Evolutionary conservation across 148 eudicot species (phyloP).

Genomic region (Chenopodium album): DNA sequence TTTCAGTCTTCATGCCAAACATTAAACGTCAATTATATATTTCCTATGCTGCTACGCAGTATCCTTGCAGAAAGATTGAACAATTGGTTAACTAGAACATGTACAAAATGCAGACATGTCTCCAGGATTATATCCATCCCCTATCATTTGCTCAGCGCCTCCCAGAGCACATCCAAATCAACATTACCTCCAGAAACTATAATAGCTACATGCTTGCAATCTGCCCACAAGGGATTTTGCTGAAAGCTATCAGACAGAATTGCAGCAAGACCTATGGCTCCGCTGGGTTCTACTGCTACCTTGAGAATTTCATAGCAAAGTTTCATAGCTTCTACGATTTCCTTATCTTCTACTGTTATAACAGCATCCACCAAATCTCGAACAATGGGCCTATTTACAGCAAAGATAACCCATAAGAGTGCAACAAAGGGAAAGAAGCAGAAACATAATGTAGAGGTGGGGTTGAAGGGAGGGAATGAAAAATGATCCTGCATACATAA

Average conservation of each 20-base stretch:
- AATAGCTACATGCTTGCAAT: constrained; percentile 65
- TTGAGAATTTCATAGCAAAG: constrained; percentile 86
- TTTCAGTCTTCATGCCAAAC: too few species aligned
- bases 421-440: background rate
- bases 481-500: background rate
- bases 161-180: constrained; percentile 83
- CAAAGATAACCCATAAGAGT: background rate
- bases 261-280: constrained; percentile 91
- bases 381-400: constrained; percentile 70
- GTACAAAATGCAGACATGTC: background rate
- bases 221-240: constrained; percentile 54
- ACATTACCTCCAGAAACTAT: constrained; percentile 90
- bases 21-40: too few species aligned
- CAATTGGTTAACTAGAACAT: background rate
- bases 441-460: background rate
- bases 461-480: background rate
- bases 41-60: too few species aligned
- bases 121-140: background rate
- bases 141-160: constrained; percentile 41
- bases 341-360: constrained; percentile 75
- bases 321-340: constrained; percentile 76
- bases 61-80: too few species aligned
- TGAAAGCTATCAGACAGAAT: constrained; percentile 70
- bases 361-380: constrained; percentile 84
- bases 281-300: constrained; percentile 93